Percentiles rank a stretch among this genome's conserved stretches.
phyloP scores from a whole-genome alignment of 805 yeast species.

The Zygosaccharomyces lentus region DNA sequence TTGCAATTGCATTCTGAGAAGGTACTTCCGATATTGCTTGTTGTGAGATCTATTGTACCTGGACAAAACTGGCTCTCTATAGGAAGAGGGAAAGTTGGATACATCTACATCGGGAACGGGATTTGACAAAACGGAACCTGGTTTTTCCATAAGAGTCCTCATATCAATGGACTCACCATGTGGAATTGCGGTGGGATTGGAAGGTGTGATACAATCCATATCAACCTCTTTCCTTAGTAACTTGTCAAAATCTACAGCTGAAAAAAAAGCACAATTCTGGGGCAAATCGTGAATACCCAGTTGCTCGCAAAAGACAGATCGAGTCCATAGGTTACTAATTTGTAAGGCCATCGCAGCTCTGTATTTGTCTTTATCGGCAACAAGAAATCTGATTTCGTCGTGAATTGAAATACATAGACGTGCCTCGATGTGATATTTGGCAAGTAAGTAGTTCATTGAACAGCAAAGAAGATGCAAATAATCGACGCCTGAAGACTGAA shows the following conservation, averaged over 20 bases:
- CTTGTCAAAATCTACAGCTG: constrained; percentile 86
- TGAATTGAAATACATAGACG: constrained; percentile 85
- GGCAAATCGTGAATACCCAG: constrained; percentile 87
- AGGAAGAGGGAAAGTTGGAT: constrained; percentile 18
- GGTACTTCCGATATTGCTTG: constrained; percentile 25
- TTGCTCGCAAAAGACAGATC: constrained; percentile 92
- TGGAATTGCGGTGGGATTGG: constrained; percentile 63
- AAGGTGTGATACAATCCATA: constrained; percentile 86
- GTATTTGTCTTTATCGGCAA: constrained; percentile 67
- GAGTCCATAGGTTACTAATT: constrained; percentile 88
- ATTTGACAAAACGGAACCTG: constrained; percentile 25
- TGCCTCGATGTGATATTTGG: constrained; percentile 63
- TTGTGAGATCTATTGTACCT: constrained; percentile 29
- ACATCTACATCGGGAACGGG: constrained; percentile 21
- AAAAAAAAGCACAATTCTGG: constrained; percentile 91
- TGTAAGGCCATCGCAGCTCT: constrained; percentile 80
- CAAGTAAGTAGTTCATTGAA: constrained; percentile 78
- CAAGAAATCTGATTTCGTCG: constrained; percentile 86
- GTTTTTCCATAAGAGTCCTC: constrained; percentile 42
- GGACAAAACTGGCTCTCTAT: constrained; percentile 32
- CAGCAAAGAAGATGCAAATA: constrained; percentile 80
- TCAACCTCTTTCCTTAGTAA: constrained; percentile 91
- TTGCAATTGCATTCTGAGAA: constrained; percentile 31
- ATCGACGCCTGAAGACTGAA: constrained; percentile 97
- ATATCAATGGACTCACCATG: constrained; percentile 80